phyloP scores from a whole-genome alignment of 345 rosid species.

The Euphorbia pulcherrima region DNA sequence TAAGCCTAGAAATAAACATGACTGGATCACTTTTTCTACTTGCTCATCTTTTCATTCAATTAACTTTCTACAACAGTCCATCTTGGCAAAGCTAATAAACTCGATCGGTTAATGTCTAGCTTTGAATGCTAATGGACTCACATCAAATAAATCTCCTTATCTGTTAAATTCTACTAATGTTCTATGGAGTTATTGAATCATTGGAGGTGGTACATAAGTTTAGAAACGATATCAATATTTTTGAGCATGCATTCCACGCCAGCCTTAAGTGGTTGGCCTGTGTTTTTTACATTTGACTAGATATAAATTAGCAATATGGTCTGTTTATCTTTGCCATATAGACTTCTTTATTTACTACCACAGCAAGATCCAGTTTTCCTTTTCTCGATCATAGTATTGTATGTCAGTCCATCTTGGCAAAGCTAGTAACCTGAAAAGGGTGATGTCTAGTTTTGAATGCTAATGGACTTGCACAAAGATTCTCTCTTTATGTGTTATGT shows the following conservation, averaged over 20 bases:
- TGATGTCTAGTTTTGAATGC: conserved; percentile 46
- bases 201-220: conserved; percentile 6
- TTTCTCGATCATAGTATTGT: background rate
- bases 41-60: background rate
- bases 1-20: too few relatives aligned
- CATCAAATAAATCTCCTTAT: conserved; percentile 10
- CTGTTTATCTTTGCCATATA: too few relatives aligned
- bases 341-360: background rate
- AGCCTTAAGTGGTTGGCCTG: too few relatives aligned
- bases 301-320: background rate
- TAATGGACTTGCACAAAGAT: conserved; percentile 39
- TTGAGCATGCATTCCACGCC: too few relatives aligned
- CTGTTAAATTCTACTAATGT: conserved; percentile 5
- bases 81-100: conserved; percentile 31
- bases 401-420: conserved; percentile 58
- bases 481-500: conserved; percentile 14
- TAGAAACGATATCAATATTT: too few relatives aligned
- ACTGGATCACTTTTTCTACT: too few relatives aligned
- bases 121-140: conserved; percentile 46
- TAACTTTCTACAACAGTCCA: conserved; percentile 2
- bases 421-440: conserved; percentile 37
- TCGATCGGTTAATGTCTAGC: conserved; percentile 25
- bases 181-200: conserved; percentile 25
- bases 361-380: background rate
- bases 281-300: too few relatives aligned